A percentile compares a stretch with the other conserved stretches of the same genome.
Evolutionary conservation across 2,329 filamentous ascomycete genomes (phyloP).

Genomic region (Fusarium circinatum): DNA sequence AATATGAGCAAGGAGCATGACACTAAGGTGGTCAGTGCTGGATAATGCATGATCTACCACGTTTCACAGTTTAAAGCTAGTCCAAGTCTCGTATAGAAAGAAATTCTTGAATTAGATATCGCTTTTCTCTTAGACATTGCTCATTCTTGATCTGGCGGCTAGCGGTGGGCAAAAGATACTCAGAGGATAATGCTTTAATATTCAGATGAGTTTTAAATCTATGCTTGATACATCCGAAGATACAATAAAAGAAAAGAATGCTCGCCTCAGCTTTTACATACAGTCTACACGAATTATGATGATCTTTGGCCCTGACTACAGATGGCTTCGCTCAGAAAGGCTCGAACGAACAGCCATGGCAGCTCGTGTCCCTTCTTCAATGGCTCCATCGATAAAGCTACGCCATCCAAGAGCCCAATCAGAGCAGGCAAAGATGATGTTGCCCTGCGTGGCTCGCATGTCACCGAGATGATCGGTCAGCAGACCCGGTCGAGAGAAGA

Average conservation of each 20-base stretch:
- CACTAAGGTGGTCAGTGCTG: neutral
- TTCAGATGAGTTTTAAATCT: too few relatives aligned
- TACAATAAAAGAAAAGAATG: neutral
- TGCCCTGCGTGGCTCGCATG: conserved; percentile 54
- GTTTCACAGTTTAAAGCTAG: rapidly evolving
- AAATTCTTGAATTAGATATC: neutral
- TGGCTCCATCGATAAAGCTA: conserved; percentile 61
- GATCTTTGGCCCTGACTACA: neutral
- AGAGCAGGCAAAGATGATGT: conserved; percentile 58
- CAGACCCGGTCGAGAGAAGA: conserved; percentile 52
- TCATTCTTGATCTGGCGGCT: rapidly evolving
- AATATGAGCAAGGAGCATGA: neutral
- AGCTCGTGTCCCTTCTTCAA: conserved; percentile 55
- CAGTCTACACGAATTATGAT: neutral
- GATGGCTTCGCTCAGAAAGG: conserved; percentile 3
- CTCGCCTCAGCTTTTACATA: neutral
- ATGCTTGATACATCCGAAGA: too few relatives aligned
- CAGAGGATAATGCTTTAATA: rapidly evolving
- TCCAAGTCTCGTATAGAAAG: rapidly evolving
- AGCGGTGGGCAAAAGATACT: neutral
- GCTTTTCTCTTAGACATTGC: neutral
- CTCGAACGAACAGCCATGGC: conserved; percentile 21
- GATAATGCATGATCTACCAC: rapidly evolving
- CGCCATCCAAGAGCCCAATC: conserved; percentile 62
- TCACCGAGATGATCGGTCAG: conserved; percentile 52